Base-by-base conservation (phyloP, 148 eudicot species). In the Arbutus unedo region DNA sequence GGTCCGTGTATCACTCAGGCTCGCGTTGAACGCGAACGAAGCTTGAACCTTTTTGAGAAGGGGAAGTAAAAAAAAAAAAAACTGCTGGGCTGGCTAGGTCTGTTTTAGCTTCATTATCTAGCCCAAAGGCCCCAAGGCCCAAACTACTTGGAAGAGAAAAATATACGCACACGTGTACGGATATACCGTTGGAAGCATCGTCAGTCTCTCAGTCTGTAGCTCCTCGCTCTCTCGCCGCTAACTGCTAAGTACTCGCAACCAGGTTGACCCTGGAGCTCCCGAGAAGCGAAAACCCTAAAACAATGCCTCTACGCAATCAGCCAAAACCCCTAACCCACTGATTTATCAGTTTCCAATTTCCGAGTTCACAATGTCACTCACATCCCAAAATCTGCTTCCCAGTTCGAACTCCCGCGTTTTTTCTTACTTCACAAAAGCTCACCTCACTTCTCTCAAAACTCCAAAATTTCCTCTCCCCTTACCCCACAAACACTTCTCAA, bases 331-430 rank as follows among this genome's bases (percentile, higher is more conserved):
- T 51, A 60, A 6, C 73, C 11, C 66, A 77, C 43, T 62, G 71
- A 62, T 13, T 10, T 3, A 21, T 15, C 3, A 78, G 49, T 57
- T 5, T 9, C 64, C 19, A 16, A 45, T 2, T 47, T 47, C 60
- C 23, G 47, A 72, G 45, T 62, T 7, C 47, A 82, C 55, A 43
- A 85, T 86, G 88, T 84, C 84, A 81, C 54, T 86, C 82, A 15
- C 84, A 77, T 18, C 84, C 73, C 92, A 87, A 86, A 85, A 84
- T 67, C 82, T 89, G 83, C 85, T 86, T 38, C 67, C 84, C 70
- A 81, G 81, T 75, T 64, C 78, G 38, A 82, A 67, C 74, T 70
- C 86, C 74, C 86, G 72, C 79, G 16, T 86, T 21, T 85, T 83
- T 73, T 78, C 80, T 13, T 51, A 47, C 85, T 62, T 79, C 4